Percentiles rank a stretch among this genome's conserved stretches.
These are phyloP conservation scores for Crithidia bombi DNA, from an alignment of 208 protist genomes.

Conservation along the genomic window DNA sequence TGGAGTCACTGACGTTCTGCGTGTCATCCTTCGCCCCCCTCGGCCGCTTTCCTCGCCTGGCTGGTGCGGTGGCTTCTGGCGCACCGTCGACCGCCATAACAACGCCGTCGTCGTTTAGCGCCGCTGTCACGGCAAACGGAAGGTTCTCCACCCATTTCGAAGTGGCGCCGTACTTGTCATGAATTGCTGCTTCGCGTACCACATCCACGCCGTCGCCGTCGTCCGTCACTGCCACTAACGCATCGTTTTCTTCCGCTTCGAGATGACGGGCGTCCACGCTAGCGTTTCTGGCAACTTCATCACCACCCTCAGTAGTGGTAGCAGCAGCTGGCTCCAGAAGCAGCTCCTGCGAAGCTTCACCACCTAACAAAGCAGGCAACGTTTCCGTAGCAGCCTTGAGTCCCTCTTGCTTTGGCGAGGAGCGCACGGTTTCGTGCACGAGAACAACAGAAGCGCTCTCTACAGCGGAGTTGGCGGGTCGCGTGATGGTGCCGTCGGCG, in stretches of 20 bases:
- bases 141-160: slow-evolving; percentile 27
- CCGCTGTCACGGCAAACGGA: background rate
- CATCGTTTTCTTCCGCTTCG: background rate
- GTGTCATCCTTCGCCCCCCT: background rate
- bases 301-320: too few species aligned
- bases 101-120: background rate
- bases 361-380: background rate
- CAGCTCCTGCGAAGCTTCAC: slow-evolving; percentile 10
- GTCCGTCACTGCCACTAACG: background rate
- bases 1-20: background rate
- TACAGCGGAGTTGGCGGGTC: background rate
- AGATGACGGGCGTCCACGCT: background rate
- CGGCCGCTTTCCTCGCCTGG: slow-evolving; percentile 6
- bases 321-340: background rate
- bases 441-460: background rate
- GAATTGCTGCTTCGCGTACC: slow-evolving; percentile 9
- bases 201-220: slow-evolving; percentile 3
- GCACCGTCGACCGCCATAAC: background rate
- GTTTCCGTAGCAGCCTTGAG: background rate
- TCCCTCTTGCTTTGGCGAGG: background rate
- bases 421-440: background rate
- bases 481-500: background rate
- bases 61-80: background rate
- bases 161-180: slow-evolving; percentile 30
- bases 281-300: too few species aligned